Base-by-base conservation (phyloP, 2,329 filamentous ascomycete genomes). In the Hypoxylon sp. region DNA sequence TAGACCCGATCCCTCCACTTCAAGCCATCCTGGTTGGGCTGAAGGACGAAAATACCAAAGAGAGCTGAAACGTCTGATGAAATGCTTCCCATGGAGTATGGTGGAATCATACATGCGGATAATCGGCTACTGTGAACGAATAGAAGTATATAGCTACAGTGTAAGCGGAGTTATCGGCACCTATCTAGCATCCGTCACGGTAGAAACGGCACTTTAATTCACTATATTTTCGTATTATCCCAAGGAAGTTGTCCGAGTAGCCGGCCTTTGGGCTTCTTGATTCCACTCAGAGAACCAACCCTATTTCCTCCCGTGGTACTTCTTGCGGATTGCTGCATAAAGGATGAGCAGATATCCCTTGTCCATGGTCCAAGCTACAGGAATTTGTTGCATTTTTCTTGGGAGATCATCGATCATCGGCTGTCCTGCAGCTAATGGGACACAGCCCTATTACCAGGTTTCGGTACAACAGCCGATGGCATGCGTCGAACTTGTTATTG, bases 401-500 rank as follows among this genome's bases (percentile, higher is more conserved):
- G 22, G 39, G 54, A 63, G 68, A 68, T 70, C 64, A 65, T 67
- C 61, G 68, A 70, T 70, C 44, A 57, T 62, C 58, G 53, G 17
- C 35, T 37, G 48, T 42, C 44, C 46, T 59, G 59, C 63, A 70
- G 59, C 57, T 59, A 55, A 47, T 3, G 33, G 24, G 35, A 57
- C 62, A 62, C 58, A 59, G 66, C 66, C 60, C 55, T 53, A 64
- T 47, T 58, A 47, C 58, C 22, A 57, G 51, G 48, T 50, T 37
- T 26, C 46, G 57, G 46, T 58, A 60, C 19, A 48, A 31, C 33
- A 31, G 37, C 52, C 26, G 59, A 63, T 59, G 42, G 39, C 31
- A 17, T 47, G 60, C 51, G 39, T 44, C 19, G 17, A 35, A 26
- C 17, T 37, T 51, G 14, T 29, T 48, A 58, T 9, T 48, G n/a